Conservation (phyloP, 345 rosid genomes). For the Angophora floribunda region DNA sequence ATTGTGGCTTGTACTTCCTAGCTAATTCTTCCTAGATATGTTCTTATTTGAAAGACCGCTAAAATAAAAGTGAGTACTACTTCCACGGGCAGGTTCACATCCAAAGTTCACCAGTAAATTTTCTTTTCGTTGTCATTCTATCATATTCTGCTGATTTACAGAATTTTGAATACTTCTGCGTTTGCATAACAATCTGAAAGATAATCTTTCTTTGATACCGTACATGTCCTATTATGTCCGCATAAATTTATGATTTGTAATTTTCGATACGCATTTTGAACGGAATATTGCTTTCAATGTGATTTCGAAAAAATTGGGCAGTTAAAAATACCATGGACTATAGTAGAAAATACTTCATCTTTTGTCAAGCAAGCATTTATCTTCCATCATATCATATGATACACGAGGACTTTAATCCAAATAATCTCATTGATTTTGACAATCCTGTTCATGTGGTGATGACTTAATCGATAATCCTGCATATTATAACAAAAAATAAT, state of each 20-base stretch:
- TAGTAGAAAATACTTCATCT: neutral
- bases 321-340: neutral
- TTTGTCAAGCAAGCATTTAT: neutral
- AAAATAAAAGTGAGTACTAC: no score
- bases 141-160: no score
- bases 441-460: neutral
- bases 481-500: neutral
- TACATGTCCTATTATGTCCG: neutral
- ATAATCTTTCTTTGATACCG: neutral
- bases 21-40: neutral
- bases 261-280: neutral
- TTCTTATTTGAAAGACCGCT: neutral
- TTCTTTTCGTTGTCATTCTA: no score
- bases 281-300: neutral
- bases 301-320: neutral
- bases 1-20: neutral
- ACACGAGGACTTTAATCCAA: neutral
- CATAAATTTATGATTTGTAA: neutral
- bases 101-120: no score
- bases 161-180: neutral
- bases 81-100: neutral
- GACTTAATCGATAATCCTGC: neutral
- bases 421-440: neutral
- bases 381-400: neutral
- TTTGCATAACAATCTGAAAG: neutral